These are phyloP conservation scores for Pelargonium fulgidum DNA, from an alignment of 441 rosid genomes.

Conservation along the genomic window DNA sequence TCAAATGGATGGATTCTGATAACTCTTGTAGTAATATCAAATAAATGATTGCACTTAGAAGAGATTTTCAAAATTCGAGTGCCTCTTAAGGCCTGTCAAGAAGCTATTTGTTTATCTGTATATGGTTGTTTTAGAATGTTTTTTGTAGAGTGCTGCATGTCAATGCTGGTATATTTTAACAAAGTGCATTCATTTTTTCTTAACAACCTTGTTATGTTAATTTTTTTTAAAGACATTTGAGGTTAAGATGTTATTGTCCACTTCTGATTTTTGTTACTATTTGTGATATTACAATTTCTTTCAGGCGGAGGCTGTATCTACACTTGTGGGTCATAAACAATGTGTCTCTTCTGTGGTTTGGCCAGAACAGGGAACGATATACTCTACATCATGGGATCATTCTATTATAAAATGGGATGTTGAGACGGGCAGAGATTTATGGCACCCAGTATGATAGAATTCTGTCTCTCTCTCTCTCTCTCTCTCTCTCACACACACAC, in stretches of 20 bases:
- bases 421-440: slow-evolving; percentile 68
- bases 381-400: slow-evolving; percentile 96
- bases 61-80: background rate
- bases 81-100: background rate
- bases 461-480: slow-evolving; percentile 11
- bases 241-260: slow-evolving; percentile 4
- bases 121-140: background rate
- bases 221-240: slow-evolving; percentile 3
- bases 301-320: slow-evolving; percentile 70
- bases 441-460: slow-evolving; percentile 50
- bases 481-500: background rate
- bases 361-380: slow-evolving; percentile 64
- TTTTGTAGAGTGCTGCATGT: background rate
- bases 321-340: slow-evolving; percentile 86
- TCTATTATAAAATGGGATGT: slow-evolving; percentile 84
- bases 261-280: background rate
- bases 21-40: background rate
- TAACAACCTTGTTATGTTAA: slow-evolving; percentile 1
- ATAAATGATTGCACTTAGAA: background rate
- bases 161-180: background rate
- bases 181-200: background rate
- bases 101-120: background rate
- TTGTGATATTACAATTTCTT: slow-evolving; percentile 18
- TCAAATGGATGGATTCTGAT: background rate
- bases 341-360: slow-evolving; percentile 75